phyloP scores from a whole-genome alignment of 108 stramenopile species.

The Mediolabrus comicus region DNA sequence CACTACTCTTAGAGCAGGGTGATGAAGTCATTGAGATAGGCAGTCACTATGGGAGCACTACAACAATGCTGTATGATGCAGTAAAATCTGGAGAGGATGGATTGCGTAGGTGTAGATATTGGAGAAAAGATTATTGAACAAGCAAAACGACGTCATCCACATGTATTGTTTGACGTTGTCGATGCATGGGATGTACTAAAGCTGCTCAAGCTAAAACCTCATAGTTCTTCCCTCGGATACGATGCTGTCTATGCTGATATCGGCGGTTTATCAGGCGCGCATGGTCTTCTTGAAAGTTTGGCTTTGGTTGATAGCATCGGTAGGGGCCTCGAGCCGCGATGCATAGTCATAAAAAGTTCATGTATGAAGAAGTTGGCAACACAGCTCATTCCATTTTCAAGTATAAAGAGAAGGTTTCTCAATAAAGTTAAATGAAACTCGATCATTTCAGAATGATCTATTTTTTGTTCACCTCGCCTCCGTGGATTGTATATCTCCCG shows the following conservation, averaged over 20 bases:
- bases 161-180: conserved; percentile 41
- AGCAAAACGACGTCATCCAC: conserved; percentile 37
- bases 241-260: conserved; percentile 58
- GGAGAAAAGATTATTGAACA: conserved; percentile 44
- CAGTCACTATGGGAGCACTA: conserved; percentile 46
- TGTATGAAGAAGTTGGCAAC: conserved; percentile 41
- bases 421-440: neutral
- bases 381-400: conserved; percentile 29
- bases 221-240: conserved; percentile 11
- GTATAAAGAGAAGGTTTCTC: neutral
- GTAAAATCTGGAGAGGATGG: conserved; percentile 6
- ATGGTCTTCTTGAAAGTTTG: conserved; percentile 49
- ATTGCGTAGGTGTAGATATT: conserved; percentile 51
- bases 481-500: conserved; percentile 90
- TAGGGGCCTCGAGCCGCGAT: conserved; percentile 42
- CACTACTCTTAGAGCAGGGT: conserved; percentile 11
- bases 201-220: conserved; percentile 28
- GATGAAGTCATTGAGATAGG: conserved; percentile 54
- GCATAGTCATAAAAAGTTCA: conserved; percentile 41
- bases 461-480: conserved; percentile 74
- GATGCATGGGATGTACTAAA: conserved; percentile 52
- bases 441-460: conserved; percentile 11
- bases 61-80: conserved; percentile 30
- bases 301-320: conserved; percentile 19
- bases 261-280: conserved; percentile 44